Evolutionary conservation across 164 flowering plant genomes (phyloP).

Genomic region (Macadamia tetraphylla): DNA sequence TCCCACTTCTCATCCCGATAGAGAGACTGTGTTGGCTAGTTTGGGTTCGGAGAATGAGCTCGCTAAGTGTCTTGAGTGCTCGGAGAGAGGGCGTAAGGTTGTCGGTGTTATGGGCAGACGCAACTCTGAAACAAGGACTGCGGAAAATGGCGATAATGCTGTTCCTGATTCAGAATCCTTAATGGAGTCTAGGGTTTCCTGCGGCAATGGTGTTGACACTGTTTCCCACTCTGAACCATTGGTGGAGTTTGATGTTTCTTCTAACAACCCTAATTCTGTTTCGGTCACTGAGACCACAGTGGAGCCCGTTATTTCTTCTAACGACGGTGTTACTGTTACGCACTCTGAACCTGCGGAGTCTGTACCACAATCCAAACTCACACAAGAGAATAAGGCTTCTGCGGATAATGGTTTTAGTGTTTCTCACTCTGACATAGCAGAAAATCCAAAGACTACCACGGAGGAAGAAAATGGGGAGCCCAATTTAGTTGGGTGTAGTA

Average conservation of each 20-base stretch:
- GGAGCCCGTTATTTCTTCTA: slow-evolving; percentile 4
- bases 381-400: slow-evolving; percentile 1
- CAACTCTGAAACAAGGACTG: slow-evolving; percentile 12
- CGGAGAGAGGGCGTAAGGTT: slow-evolving; percentile 89
- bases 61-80: slow-evolving; percentile 76
- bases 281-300: neutral
- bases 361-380: neutral
- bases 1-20: slow-evolving; percentile 61
- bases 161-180: slow-evolving; percentile 3
- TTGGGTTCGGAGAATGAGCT: slow-evolving; percentile 74
- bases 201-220: neutral
- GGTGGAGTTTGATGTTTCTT: slow-evolving; percentile 1
- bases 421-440: slow-evolving; percentile 4
- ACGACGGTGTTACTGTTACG: slow-evolving; percentile 12
- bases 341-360: slow-evolving; percentile 7
- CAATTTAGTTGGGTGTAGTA: slow-evolving; percentile 2
- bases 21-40: slow-evolving; percentile 83
- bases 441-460: neutral
- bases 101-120: slow-evolving; percentile 62
- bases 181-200: slow-evolving; percentile 29
- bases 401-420: neutral
- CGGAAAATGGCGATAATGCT: neutral
- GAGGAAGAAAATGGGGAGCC: slow-evolving; percentile 8
- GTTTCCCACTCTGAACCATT: neutral
- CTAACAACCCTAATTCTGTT: slow-evolving; percentile 14